These are phyloP conservation scores for Candida namnaoensis DNA, from an alignment of 805 yeast genomes.

Conservation along the genomic window DNA sequence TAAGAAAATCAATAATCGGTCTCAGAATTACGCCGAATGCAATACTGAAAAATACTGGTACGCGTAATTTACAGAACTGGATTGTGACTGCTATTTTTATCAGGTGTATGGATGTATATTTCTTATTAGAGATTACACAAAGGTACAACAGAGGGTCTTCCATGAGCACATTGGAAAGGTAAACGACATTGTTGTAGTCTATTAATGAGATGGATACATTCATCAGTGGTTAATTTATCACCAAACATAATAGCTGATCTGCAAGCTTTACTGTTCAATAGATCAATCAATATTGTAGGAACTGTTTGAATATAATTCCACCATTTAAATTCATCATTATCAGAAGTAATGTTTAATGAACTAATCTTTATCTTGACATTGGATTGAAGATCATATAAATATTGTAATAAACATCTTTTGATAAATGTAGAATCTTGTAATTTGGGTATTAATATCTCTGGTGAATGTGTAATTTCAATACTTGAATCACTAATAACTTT, in stretches of 20 bases:
- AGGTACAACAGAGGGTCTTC: conserved; percentile 68
- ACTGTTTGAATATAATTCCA: conserved; percentile 28
- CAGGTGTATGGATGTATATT: no score
- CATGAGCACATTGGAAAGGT: conserved; percentile 84
- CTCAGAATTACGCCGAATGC: no score
- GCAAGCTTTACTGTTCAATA: conserved; percentile 57
- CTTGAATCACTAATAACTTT: conserved; percentile 1
- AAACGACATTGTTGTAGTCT: conserved; percentile 34
- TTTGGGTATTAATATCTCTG: conserved; percentile 29
- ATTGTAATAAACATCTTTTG: conserved; percentile 31
- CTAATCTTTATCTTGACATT: conserved; percentile 16
- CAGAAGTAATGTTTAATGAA: neutral
- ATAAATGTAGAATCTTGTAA: conserved; percentile 22
- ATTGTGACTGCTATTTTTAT: no score
- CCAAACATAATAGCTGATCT: conserved; percentile 70
- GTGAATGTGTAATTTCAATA: conserved; percentile 32
- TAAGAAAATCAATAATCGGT: no score
- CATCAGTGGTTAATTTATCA: conserved; percentile 28
- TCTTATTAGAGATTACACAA: conserved; percentile 18
- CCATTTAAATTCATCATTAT: conserved; percentile 20
- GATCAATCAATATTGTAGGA: conserved; percentile 43
- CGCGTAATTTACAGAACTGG: no score
- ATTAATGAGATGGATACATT: conserved; percentile 36
- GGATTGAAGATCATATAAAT: conserved; percentile 31
- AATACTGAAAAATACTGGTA: no score